Evolutionary conservation across 306 rosid genomes (phyloP), one percentile per base, ranked within the genome.

Genomic region (Sicyos edulis): DNA sequence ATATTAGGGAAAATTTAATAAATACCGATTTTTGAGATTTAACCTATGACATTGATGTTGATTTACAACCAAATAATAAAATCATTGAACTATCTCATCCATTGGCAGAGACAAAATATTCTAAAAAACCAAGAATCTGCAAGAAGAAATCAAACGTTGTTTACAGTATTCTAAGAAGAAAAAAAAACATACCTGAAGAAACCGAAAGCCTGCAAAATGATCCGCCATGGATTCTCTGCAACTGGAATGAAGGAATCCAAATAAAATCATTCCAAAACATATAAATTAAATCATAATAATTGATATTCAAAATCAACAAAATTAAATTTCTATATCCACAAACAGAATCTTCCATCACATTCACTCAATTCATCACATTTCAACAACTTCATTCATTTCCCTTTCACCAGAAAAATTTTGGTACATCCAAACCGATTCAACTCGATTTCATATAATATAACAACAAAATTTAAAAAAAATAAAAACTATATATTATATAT

Each of bases 341-440:
- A 58, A 58, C 17, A 78, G 91, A 89, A 89, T 92, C 91, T 88
- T 85, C 76, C 86, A 79, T 87, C 85, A 73, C 86, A 85, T 86
- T 85, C 58, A 54, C 24, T 59, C 61, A 56, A 10, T 56, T 56
- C 32, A 56, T 20, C 32, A 26, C 34, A 6, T 4, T 26, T 17
- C 42, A 59, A 58, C 10, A 58, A 24, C 40, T 58, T 58, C 60
- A 10, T 19, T 55, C 37, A 32, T 32, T 32, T 9, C 40, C 64
- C 1, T 26, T 5, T 29, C 7, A 2, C 14, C 47, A 61, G 16
- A 14, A 14, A 32, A 24, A 24, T 0, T 61, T 16, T 76, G 26
- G 34, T n/a, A n/a, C 47, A 73, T 61, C 19, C 62, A 80, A 67
- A 70, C 63, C 71, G 65, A 55, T 51, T 60, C 32, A 60, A 60